Base-by-base conservation (phyloP, 345 rosid genomes). In the Rhodomyrtus tomentosa region DNA sequence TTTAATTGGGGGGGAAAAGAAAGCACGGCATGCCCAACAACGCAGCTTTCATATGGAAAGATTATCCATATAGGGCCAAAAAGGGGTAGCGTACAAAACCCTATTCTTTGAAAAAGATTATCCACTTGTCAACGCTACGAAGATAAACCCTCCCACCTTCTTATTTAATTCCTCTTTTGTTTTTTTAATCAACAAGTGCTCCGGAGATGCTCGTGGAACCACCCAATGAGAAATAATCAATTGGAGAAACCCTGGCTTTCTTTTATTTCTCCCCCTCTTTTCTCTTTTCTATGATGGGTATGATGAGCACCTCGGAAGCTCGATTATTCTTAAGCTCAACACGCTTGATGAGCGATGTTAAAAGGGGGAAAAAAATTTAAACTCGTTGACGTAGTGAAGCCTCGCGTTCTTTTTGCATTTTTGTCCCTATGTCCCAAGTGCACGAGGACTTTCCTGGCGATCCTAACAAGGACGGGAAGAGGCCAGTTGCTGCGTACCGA, bases 201-300 rank as follows among this genome's bases (percentile, higher is more conserved):
- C 76, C 45, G 8, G 8, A 36, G 12, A 18, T 42, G 24, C 45
- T 32, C 45, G 24, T 62, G 3, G 45, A 68, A 68, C 24, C 18
- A 18, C 3, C 24, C 45, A 32, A 68, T 21, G 2, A 68, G 45
- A 68, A 68, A 4, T 32, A 32, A 32, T 32, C 76, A 18, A 32
- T 20, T 32, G 9, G 18, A 24, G 1, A 68, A 68, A 32, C 24
- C 24, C 24, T 18, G 32, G 36, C 74, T 62, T 14, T 18, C 1
- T 29, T 0, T 27, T 4, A 0, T 13, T 2, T 5, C 0, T 27
- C 16, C 3, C 4, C n/a, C n/a, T n/a, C n/a, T n/a, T 40, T 40
- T 27, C 3, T 3, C 5, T 32, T 32, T 32, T 22, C 22, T 15
- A 3, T 15, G 74, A 15, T 3, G 11, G 74, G 6, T 1, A 32